These are phyloP conservation scores for Hypoxylon sp. DNA, from an alignment of 2,329 filamentous ascomycete species.

Conservation along the genomic window DNA sequence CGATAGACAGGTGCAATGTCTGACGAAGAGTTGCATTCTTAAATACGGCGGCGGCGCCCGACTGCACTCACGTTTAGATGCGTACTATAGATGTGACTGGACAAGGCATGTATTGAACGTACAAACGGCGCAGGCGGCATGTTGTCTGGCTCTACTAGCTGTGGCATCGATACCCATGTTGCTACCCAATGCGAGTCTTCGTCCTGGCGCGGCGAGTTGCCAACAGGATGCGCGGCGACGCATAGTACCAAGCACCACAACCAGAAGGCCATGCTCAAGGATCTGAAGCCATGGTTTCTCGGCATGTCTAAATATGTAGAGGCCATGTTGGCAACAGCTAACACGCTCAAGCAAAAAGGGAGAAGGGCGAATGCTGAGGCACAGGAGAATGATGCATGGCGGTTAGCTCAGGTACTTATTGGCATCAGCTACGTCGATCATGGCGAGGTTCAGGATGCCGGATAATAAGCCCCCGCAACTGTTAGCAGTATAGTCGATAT, in stretches of 20 bases:
- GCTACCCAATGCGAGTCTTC: slow-evolving; percentile 64
- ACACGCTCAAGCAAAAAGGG: too few relatives aligned
- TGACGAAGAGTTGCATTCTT: slow-evolving; percentile 70
- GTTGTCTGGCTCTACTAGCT: slow-evolving; percentile 68
- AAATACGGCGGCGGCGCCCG: slow-evolving; percentile 60
- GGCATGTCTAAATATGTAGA: slow-evolving; percentile 15
- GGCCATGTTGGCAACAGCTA: slow-evolving; percentile 13
- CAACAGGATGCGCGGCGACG: slow-evolving; percentile 25
- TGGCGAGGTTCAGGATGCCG: slow-evolving; percentile 14
- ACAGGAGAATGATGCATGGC: slow-evolving; percentile 12
- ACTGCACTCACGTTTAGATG: slow-evolving; percentile 35
- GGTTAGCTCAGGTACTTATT: slow-evolving; percentile 29
- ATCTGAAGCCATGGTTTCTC: slow-evolving; percentile 27
- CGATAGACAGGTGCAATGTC: slow-evolving; percentile 67
- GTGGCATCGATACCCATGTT: slow-evolving; percentile 72
- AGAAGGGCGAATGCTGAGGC: slow-evolving; percentile 12
- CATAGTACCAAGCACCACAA: slow-evolving; percentile 32
- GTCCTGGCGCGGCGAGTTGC: slow-evolving; percentile 36
- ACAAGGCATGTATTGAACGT: slow-evolving; percentile 42
- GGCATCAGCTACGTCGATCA: neutral
- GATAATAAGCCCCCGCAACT: slow-evolving; percentile 23
- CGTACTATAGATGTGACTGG: neutral
- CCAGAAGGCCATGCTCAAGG: slow-evolving; percentile 28
- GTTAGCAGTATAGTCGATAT: slow-evolving; percentile 6
- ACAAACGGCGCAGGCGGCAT: slow-evolving; percentile 68